Conservation (phyloP, 176 grass and related monocot species). For the Pontederia paniculata region DNA sequence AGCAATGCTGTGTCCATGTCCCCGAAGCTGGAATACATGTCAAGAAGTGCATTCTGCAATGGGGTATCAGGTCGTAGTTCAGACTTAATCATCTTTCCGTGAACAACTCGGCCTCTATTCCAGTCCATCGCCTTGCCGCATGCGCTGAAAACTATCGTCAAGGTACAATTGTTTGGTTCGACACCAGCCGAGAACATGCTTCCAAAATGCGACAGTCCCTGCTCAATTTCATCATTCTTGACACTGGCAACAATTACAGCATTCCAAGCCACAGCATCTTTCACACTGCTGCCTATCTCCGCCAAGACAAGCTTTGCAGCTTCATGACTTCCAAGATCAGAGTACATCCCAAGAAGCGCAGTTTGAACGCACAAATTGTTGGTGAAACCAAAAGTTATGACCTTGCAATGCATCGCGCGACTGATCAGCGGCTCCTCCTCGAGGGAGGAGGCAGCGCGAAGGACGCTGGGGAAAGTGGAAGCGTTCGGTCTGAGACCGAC, state of each 20-base stretch:
- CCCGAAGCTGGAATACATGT: slow-evolving; percentile 57
- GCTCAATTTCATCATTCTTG: slow-evolving; percentile 28
- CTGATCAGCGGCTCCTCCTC: slow-evolving; percentile 20
- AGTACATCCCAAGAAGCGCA: slow-evolving; percentile 68
- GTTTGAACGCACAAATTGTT: slow-evolving; percentile 52
- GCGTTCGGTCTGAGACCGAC: slow-evolving; percentile 46
- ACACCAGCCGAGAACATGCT: slow-evolving; percentile 32
- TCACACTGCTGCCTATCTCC: slow-evolving; percentile 26
- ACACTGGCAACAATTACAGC: slow-evolving; percentile 60
- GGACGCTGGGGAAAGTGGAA: slow-evolving; percentile 48
- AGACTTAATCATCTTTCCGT: slow-evolving; percentile 60
- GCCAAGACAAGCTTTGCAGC: slow-evolving; percentile 50
- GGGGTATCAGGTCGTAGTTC: slow-evolving; percentile 49
- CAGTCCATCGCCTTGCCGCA: slow-evolving; percentile 26
- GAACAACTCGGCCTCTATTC: slow-evolving; percentile 36
- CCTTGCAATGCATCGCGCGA: slow-evolving; percentile 21
- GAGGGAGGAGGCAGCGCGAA: slow-evolving; percentile 27
- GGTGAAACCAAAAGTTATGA: slow-evolving; percentile 27
- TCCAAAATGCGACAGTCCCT: slow-evolving; percentile 32
- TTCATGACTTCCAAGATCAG: slow-evolving; percentile 21
- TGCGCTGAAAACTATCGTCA: slow-evolving; percentile 43
- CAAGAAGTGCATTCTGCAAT: slow-evolving; percentile 57
- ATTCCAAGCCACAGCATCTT: slow-evolving; percentile 67
- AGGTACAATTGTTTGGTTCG: slow-evolving; percentile 33
- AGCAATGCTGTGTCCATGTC: slow-evolving; percentile 34